Conservation (phyloP, 768 basidiomycete genomes). For the Lactarius quietus region DNA sequence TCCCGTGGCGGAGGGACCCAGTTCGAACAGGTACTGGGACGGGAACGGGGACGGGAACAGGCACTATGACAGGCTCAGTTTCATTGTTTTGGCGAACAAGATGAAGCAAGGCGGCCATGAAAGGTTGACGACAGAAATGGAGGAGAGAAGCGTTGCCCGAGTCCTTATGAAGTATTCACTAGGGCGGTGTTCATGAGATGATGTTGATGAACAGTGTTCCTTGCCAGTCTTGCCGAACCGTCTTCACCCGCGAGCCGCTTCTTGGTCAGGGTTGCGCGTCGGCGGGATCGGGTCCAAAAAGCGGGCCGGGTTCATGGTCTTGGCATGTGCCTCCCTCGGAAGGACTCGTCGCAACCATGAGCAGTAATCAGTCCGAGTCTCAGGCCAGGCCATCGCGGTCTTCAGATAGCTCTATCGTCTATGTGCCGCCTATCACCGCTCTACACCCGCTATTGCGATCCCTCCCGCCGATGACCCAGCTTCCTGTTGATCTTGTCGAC, state of each 20-base stretch:
- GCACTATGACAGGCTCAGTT: slow-evolving; percentile 4
- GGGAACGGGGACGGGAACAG: neutral
- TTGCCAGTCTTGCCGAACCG: neutral
- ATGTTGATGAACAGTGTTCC: neutral
- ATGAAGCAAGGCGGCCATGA: slow-evolving; percentile 12
- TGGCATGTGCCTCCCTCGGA: no score
- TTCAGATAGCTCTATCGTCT: slow-evolving; percentile 1
- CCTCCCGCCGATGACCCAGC: slow-evolving; percentile 29
- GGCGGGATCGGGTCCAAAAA: neutral
- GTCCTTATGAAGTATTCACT: neutral
- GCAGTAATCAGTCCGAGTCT: neutral
- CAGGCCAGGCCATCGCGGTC: neutral
- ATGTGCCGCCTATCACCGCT: slow-evolving; percentile 10
- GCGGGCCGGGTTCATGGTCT: neutral
- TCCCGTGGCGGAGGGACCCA: slow-evolving; percentile 38
- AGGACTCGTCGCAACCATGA: slow-evolving; percentile 1
- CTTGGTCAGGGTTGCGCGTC: neutral
- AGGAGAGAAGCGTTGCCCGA: neutral
- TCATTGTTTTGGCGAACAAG: slow-evolving; percentile 17
- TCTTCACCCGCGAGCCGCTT: neutral
- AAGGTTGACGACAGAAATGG: neutral
- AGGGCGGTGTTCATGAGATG: slow-evolving; percentile 1
- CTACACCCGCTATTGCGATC: slow-evolving; percentile 27
- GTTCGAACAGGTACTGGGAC: neutral
- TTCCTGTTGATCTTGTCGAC: slow-evolving; percentile 56